Conservation (phyloP, 306 rosid genomes). For the Carpinus fangiana region DNA sequence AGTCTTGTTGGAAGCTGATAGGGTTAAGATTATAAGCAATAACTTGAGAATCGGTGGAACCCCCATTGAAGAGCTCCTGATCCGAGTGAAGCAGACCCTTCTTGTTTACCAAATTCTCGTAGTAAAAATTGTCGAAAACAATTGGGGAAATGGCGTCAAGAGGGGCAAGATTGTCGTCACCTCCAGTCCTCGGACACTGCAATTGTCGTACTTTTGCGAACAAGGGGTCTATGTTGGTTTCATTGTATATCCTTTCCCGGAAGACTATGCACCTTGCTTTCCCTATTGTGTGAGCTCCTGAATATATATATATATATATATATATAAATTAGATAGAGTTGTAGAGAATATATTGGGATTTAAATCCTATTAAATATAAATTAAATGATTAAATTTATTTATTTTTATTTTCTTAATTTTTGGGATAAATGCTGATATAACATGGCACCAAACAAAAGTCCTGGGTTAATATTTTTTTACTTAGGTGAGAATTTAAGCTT, state of each 20-base stretch:
- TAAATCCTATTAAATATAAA: too few species aligned
- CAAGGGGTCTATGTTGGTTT: slow-evolving; percentile 48
- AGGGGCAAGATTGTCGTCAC: slow-evolving; percentile 47
- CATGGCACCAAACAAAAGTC: too few species aligned
- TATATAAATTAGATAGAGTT: too few species aligned
- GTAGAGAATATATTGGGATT: too few species aligned
- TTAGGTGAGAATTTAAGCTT: too few species aligned
- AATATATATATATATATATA: background rate
- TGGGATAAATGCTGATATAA: too few species aligned
- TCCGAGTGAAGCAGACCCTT: slow-evolving; percentile 63
- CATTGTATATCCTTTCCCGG: slow-evolving; percentile 53
- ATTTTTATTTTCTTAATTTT: too few species aligned
- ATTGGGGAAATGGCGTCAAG: slow-evolving; percentile 34
- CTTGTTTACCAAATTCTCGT: slow-evolving; percentile 32
- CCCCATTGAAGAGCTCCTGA: slow-evolving; percentile 52
- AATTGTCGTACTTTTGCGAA: slow-evolving; percentile 37
- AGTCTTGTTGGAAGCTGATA: slow-evolving; percentile 34
- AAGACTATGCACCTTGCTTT: slow-evolving; percentile 48
- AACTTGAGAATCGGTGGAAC: slow-evolving; percentile 52
- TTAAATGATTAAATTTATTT: too few species aligned
- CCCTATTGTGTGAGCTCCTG: slow-evolving; percentile 47
- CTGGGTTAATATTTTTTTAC: too few species aligned
- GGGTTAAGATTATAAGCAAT: slow-evolving; percentile 30
- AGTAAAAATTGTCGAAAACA: slow-evolving; percentile 58
- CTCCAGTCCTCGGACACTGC: slow-evolving; percentile 54